A percentile compares a stretch with the other conserved stretches of the same genome.
These are phyloP conservation scores for Coemansia sp. DNA, from an alignment of 192 early-diverging fungal species.

Conservation along the genomic window DNA sequence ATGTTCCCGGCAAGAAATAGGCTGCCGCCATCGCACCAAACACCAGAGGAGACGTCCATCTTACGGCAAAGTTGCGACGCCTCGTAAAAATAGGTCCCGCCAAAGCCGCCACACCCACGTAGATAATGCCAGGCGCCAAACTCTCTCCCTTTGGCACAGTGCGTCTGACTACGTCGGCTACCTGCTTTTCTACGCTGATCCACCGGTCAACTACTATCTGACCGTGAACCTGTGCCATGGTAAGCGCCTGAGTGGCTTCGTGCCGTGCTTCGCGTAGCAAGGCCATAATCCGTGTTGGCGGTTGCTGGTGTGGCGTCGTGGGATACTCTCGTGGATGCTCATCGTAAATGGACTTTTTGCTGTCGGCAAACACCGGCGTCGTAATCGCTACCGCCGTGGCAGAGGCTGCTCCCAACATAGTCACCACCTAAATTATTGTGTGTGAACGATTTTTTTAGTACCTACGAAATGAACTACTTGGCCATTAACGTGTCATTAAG, in stretches of 20 bases:
- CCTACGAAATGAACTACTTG: neutral
- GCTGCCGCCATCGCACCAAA: conserved; percentile 38
- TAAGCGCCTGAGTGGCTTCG: neutral
- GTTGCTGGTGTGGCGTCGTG: neutral
- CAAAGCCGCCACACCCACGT: conserved; percentile 48
- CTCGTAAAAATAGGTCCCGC: conserved; percentile 55
- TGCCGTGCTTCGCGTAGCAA: conserved; percentile 13
- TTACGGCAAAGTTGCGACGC: conserved; percentile 38
- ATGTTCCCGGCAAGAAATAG: conserved; percentile 50
- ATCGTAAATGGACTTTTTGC: conserved; percentile 54
- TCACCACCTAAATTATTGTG: neutral
- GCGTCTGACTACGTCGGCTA: conserved; percentile 10
- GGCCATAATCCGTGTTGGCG: conserved; percentile 18
- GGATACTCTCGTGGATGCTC: neutral
- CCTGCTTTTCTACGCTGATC: conserved; percentile 25
- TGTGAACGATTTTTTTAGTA: neutral
- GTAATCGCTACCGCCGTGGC: neutral
- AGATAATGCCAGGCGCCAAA: conserved; percentile 44
- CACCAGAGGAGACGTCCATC: conserved; percentile 43
- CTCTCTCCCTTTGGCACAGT: conserved; percentile 46
- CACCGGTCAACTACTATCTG: conserved; percentile 26
- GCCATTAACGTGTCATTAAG: neutral
- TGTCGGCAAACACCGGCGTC: neutral
- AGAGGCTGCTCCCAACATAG: neutral
- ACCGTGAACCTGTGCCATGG: neutral